Conservation (phyloP, 1,139 yeast species). For the Geotrichum reessii region DNA sequence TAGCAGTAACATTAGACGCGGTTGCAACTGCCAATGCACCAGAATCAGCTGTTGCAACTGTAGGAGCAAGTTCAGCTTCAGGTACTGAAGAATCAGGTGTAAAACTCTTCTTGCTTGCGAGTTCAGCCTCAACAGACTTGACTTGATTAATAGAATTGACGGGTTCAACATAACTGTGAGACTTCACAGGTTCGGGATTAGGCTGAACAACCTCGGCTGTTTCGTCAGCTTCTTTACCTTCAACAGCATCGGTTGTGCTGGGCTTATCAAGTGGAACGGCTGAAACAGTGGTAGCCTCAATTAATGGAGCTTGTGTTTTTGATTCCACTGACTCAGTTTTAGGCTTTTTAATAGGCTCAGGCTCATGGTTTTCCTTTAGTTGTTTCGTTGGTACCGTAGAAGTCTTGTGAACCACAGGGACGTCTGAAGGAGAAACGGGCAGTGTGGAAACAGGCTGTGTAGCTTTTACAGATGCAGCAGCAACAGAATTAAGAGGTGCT, state of each 20-base stretch:
- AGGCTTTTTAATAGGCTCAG: background rate
- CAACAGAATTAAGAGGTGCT: background rate
- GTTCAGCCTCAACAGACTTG: background rate
- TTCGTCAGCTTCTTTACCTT: background rate
- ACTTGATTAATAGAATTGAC: background rate
- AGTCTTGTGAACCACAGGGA: too few species aligned
- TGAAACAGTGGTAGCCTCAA: background rate
- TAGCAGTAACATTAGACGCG: background rate
- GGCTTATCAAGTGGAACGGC: background rate
- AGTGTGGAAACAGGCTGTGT: background rate
- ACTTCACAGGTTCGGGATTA: background rate
- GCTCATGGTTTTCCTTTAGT: background rate
- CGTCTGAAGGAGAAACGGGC: background rate
- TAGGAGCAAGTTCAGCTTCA: background rate
- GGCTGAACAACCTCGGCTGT: background rate
- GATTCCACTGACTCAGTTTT: too few species aligned
- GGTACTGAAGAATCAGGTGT: background rate
- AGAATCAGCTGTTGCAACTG: background rate
- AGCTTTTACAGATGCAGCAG: background rate
- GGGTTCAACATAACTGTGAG: background rate
- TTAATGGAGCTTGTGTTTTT: too few species aligned
- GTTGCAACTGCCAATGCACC: background rate
- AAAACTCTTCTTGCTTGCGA: background rate
- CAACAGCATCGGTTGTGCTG: background rate
- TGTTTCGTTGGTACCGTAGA: too few species aligned